Conservation (phyloP, 192 early-diverging fungal species). For the Piromyces sp. region DNA sequence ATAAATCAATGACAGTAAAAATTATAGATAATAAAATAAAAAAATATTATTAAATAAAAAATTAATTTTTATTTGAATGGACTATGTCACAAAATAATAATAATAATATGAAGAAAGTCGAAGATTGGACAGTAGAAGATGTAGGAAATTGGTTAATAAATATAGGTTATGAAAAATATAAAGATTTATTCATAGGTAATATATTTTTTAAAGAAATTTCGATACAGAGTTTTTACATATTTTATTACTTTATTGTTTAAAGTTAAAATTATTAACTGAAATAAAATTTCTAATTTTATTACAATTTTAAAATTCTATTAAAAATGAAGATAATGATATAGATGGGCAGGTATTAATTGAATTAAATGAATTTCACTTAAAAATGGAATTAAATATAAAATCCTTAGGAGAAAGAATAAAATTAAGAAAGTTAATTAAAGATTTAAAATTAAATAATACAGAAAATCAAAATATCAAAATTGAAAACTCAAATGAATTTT, state of each 20-base stretch:
- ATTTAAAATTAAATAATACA: conserved; percentile 7
- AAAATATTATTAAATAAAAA: too few relatives aligned
- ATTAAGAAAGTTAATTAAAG: conserved; percentile 2
- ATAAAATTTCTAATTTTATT: too few relatives aligned
- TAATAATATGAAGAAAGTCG: too few relatives aligned
- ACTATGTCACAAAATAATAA: too few relatives aligned
- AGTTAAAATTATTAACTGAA: too few relatives aligned
- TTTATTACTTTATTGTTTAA: not conserved
- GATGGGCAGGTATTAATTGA: conserved; percentile 14
- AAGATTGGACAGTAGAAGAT: not conserved
- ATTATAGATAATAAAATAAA: too few relatives aligned
- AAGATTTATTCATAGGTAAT: not conserved
- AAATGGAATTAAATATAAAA: conserved; percentile 11
- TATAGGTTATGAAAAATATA: not conserved
- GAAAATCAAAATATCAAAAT: not conserved
- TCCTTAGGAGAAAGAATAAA: conserved; percentile 16
- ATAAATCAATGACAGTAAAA: too few relatives aligned
- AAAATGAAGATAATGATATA: conserved; percentile 18
- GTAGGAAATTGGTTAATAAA: not conserved
- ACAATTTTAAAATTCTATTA: not conserved
- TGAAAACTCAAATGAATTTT: not conserved
- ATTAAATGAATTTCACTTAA: conserved; percentile 12
- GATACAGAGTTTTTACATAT: not conserved
- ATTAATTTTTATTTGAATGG: too few relatives aligned
- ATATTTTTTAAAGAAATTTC: too few relatives aligned